Conservation (phyloP, 164 flowering plant genomes). For the Vitis riparia region DNA sequence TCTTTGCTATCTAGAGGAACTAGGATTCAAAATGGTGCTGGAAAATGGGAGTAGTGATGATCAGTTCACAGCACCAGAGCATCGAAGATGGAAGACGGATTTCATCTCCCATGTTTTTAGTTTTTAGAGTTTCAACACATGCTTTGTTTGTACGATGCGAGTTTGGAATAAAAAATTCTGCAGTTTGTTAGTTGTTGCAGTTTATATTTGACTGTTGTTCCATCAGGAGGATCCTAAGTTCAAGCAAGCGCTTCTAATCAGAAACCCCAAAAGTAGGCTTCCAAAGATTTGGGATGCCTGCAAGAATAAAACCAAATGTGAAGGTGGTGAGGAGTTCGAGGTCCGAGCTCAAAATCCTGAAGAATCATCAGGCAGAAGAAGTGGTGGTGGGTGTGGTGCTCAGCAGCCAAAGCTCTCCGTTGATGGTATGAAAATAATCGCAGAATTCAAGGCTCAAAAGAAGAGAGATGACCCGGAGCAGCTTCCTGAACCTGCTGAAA, state of each 20-base stretch:
- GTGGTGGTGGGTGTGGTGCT: conserved; percentile 96
- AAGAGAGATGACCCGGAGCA: conserved; percentile 97
- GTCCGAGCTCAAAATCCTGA: conserved; percentile 67
- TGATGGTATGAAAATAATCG: conserved; percentile 99
- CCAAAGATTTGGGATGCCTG: conserved; percentile 85
- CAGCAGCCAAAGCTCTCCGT: conserved; percentile 91
- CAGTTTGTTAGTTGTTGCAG: too few relatives aligned
- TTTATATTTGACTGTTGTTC: neutral
- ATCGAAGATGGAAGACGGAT: too few relatives aligned
- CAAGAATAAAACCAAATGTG: conserved; percentile 89
- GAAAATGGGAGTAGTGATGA: too few relatives aligned
- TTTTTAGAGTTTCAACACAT: too few relatives aligned
- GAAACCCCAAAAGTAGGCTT: conserved; percentile 77
- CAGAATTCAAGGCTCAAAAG: conserved; percentile 83
- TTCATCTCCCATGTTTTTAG: too few relatives aligned
- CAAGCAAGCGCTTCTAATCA: conserved; percentile 82
- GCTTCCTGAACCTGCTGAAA: conserved; percentile 97
- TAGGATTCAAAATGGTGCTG: too few relatives aligned
- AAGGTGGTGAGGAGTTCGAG: conserved; percentile 92
- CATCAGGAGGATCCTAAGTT: conserved; percentile 86
- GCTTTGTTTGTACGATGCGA: too few relatives aligned
- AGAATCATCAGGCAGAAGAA: conserved; percentile 69
- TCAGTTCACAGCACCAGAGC: too few relatives aligned
- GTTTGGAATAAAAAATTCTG: too few relatives aligned
- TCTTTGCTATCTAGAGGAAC: too few relatives aligned